Percentiles rank a stretch among this genome's conserved stretches.
These are phyloP conservation scores for Vigna unguiculata DNA, from an alignment of 306 rosid genomes.

Conservation along the genomic window DNA sequence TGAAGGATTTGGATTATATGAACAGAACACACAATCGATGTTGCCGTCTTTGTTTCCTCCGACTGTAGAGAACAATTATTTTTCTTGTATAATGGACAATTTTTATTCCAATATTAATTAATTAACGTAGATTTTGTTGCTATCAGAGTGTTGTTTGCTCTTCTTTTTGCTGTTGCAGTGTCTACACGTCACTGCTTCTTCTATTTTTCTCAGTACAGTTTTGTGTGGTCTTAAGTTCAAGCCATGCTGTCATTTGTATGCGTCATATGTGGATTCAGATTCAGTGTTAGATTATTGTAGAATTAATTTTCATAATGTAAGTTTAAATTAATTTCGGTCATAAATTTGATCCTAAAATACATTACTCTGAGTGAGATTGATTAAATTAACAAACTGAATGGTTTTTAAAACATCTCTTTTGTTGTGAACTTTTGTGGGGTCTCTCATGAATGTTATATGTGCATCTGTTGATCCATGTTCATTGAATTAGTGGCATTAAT, in stretches of 20 bases:
- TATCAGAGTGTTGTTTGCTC: background rate
- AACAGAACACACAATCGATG: conserved; percentile 39
- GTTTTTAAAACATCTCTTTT: background rate
- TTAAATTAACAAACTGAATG: background rate
- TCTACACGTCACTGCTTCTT: background rate
- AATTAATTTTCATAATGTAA: background rate
- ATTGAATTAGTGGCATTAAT: background rate
- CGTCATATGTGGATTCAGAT: too few species aligned
- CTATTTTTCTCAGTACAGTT: background rate
- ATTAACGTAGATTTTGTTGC: conserved; percentile 33
- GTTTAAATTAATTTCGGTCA: background rate
- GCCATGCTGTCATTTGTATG: background rate
- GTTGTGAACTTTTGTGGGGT: background rate
- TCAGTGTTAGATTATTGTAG: background rate
- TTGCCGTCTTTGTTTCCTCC: conserved; percentile 44
- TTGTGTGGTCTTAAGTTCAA: background rate
- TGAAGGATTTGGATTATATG: conserved; percentile 42
- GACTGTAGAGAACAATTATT: conserved; percentile 37
- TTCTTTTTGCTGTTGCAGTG: background rate
- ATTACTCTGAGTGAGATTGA: background rate
- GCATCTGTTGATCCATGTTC: background rate
- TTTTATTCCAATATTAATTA: conserved; percentile 22
- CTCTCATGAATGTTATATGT: background rate
- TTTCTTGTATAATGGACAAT: conserved; percentile 15
- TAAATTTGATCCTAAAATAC: background rate